phyloP scores from a whole-genome alignment of 192 early-diverging fungal species.

The Entomortierella parvispora region DNA sequence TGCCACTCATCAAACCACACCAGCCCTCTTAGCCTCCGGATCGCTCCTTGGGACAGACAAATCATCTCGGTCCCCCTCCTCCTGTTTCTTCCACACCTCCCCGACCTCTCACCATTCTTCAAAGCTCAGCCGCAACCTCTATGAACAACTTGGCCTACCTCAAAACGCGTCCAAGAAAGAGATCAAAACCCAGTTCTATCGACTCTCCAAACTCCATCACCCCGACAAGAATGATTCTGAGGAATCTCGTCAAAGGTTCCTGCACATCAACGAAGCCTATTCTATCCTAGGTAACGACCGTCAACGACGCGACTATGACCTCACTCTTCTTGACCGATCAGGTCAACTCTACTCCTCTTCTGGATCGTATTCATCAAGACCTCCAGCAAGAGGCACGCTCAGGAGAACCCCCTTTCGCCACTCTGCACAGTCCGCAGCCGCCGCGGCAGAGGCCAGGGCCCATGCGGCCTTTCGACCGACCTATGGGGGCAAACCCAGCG shows the following conservation, averaged over 20 bases:
- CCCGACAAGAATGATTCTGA: conserved; percentile 82
- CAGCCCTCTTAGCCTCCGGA: too few species aligned
- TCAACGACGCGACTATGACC: conserved; percentile 83
- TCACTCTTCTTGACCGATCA: conserved; percentile 47
- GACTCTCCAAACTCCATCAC: conserved; percentile 82
- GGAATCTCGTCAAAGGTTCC: conserved; percentile 74
- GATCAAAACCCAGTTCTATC: conserved; percentile 78
- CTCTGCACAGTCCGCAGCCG: conserved; percentile 40
- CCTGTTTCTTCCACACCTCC: too few species aligned
- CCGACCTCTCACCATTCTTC: too few species aligned
- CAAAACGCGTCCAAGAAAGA: conserved; percentile 59
- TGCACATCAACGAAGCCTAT: conserved; percentile 90
- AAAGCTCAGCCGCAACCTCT: conserved; percentile 30
- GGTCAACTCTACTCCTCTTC: conserved; percentile 14
- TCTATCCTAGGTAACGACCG: conserved; percentile 76
- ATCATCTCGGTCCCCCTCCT: too few species aligned
- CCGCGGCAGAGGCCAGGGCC: conserved; percentile 24
- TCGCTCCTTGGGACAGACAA: too few species aligned
- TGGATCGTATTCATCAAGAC: conserved; percentile 9
- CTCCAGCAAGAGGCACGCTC: conserved; percentile 21
- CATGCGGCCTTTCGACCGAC: conserved; percentile 16
- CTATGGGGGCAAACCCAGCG: not conserved
- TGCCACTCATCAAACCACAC: too few species aligned
- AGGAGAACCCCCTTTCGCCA: conserved; percentile 42
- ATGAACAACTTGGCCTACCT: conserved; percentile 57